Evolutionary conservation across 192 early-diverging fungal species (phyloP), one percentile per base, ranked within the genome.

Genomic region (Coemansia sp.): DNA sequence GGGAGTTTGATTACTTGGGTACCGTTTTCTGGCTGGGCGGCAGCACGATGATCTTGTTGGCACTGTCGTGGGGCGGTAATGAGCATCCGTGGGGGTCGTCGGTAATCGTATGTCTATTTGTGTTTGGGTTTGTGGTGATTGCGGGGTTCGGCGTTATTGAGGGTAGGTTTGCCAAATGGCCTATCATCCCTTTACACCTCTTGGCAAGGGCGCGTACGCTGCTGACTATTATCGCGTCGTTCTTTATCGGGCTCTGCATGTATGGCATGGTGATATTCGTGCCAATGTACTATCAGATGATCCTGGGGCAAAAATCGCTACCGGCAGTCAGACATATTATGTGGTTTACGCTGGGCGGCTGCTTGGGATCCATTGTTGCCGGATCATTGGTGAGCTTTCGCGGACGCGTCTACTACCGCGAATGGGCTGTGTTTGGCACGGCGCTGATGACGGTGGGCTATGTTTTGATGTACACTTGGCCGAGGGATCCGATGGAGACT

Each of bases 101-200:
- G 0, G 56, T 75, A 12, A 74, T 88, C 16, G 45, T 85, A 9
- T 77, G 81, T 11, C 68, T 84, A 50, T 69, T 89, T 48, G 74
- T 83, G 10, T 70, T 66, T 37, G 79, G 83, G 1, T 73, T 77
- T 35, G 3, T 83, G 0, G 61, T 68, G 2, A 64, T 72, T 3
- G 20, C 83, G 9, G 7, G 77, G 5, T 89, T 89, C 62, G 80
- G 62, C 8, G 50, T 13, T 3, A 42, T 79, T 21, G 93, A 97
- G 79, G 61, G 66, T n/a, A 72, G 76, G 42, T 38, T 85, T 28
- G 85, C 93, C 3, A 66, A 77, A 12, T 87, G 91, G 75, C 94
- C 95, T 21, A 81, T 97, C 41, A 79, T 85, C 43, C 76, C 76
- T 0, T 58, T 85, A 11, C 25, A 21, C 1, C 41, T 77, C 11